These are phyloP conservation scores for Sordariomycetes sp. DNA, from an alignment of 2,329 filamentous ascomycete species.

Conservation along the genomic window DNA sequence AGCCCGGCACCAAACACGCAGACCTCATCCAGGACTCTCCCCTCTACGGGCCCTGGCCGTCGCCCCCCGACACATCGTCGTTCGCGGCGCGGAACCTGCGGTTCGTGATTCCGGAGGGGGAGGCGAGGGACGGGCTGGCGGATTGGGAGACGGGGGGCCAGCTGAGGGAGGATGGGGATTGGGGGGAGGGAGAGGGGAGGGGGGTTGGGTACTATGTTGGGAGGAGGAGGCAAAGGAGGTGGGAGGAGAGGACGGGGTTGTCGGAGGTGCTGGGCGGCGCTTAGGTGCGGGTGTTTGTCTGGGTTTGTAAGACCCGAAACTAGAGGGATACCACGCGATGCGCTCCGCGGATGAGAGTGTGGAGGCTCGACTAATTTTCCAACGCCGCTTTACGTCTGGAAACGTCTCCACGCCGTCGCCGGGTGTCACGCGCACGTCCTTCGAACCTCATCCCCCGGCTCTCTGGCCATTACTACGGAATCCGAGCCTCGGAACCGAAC, in stretches of 20 bases:
- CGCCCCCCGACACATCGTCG: constrained; percentile 16
- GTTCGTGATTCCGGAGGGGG: constrained; percentile 21
- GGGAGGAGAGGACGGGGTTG: background rate
- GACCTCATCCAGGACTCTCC: constrained; percentile 19
- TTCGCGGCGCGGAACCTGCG: constrained; percentile 22
- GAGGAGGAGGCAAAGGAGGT: background rate
- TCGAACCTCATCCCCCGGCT: too few species aligned
- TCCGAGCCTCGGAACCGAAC: too few species aligned
- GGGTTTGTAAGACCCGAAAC: too few species aligned
- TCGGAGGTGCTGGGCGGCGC: background rate
- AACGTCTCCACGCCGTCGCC: too few species aligned
- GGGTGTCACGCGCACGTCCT: too few species aligned
- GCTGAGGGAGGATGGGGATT: constrained; percentile 7
- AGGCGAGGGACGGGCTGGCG: constrained; percentile 21
- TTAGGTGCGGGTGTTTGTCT: background rate
- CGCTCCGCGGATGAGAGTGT: too few species aligned
- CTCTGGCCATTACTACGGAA: too few species aligned
- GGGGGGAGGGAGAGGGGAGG: constrained; percentile 1
- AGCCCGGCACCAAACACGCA: constrained; percentile 24
- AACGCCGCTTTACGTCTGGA: too few species aligned
- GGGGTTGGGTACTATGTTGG: background rate
- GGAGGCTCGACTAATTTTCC: too few species aligned
- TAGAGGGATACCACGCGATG: too few species aligned
- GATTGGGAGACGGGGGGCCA: constrained; percentile 25
- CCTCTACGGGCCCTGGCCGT: constrained; percentile 28